A percentile compares a stretch with the other conserved stretches of the same genome.
Evolutionary conservation across 345 rosid genomes (phyloP).

Genomic region (Salix arbutifolia): DNA sequence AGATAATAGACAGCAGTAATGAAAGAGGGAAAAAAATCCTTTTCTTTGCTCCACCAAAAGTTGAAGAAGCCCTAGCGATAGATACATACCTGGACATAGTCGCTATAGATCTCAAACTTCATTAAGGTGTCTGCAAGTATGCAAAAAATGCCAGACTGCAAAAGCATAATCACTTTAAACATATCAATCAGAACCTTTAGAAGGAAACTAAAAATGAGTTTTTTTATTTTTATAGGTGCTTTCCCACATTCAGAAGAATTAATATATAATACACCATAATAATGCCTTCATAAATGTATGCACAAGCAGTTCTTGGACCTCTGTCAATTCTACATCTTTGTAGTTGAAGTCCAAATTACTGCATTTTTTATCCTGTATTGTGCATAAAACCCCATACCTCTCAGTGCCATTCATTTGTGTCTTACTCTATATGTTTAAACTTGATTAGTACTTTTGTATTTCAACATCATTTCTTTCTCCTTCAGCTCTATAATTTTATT

Average conservation of each 20-base stretch:
- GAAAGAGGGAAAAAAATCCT: background rate
- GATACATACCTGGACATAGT: slow-evolving; percentile 66
- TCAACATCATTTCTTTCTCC: background rate
- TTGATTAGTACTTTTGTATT: background rate
- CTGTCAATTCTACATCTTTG: background rate
- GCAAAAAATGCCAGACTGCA: slow-evolving; percentile 70
- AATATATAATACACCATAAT: background rate
- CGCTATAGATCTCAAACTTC: slow-evolving; percentile 61
- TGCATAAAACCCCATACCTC: background rate
- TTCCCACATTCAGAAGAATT: background rate
- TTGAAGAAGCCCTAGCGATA: slow-evolving; percentile 4
- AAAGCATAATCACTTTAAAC: background rate
- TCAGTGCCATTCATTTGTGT: background rate
- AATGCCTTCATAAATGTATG: background rate
- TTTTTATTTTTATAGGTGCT: background rate
- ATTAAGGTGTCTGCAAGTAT: slow-evolving; percentile 54
- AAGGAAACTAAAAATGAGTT: background rate
- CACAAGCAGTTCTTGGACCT: background rate
- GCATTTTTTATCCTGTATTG: background rate
- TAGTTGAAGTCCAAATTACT: background rate
- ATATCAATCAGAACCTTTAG: background rate
- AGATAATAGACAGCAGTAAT: background rate
- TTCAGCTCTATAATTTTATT: background rate
- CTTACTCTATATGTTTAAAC: background rate
- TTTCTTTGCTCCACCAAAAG: background rate